Conservation (phyloP, 345 rosid species). For the Hevea brasiliensis region DNA sequence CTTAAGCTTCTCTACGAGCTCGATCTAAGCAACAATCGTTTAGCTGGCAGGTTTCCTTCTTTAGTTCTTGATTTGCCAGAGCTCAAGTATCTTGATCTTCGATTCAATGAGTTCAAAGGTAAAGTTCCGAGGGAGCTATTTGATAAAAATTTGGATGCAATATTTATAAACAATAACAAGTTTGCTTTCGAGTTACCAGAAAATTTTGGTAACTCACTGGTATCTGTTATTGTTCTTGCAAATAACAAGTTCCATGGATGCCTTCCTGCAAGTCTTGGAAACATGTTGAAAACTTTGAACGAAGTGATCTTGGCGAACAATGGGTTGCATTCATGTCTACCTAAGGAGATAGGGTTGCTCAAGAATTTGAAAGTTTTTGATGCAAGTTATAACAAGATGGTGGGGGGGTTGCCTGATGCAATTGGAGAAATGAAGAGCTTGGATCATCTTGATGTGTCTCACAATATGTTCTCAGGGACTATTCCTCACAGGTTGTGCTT, state of each 20-base stretch:
- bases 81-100: constrained; percentile 72
- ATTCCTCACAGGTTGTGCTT: constrained; percentile 53
- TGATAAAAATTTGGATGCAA: constrained; percentile 69
- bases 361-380: constrained; percentile 65
- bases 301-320: constrained; percentile 64
- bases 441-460: constrained; percentile 55
- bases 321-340: constrained; percentile 64
- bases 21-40: constrained; percentile 34
- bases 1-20: constrained; percentile 27
- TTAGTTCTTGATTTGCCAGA: constrained; percentile 57
- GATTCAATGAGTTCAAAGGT: constrained; percentile 89
- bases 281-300: constrained; percentile 65
- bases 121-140: constrained; percentile 58
- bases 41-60: constrained; percentile 56
- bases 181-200: constrained; percentile 59
- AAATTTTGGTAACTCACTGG: constrained; percentile 73
- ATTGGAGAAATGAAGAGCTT: constrained; percentile 53
- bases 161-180: constrained; percentile 73
- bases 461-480: constrained; percentile 59
- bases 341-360: constrained; percentile 50
- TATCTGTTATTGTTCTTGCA: constrained; percentile 64
- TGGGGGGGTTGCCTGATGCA: constrained; percentile 54
- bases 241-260: constrained; percentile 71
- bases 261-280: constrained; percentile 57
- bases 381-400: constrained; percentile 54